Base-by-base conservation (phyloP, 345 rosid species). In the Excoecaria cochinchinensis region DNA sequence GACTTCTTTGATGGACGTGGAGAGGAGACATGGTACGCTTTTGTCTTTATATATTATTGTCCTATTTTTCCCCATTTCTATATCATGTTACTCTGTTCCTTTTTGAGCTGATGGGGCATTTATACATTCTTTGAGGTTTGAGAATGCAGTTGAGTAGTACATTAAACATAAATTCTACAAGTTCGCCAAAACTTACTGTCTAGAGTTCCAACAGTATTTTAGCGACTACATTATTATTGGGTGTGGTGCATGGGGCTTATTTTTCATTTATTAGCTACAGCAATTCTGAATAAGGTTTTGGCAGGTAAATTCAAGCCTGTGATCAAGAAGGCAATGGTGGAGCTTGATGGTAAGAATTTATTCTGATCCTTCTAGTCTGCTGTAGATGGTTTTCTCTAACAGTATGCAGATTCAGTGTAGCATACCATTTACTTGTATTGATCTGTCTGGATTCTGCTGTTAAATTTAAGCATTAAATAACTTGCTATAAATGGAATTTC, bases 271-370 rank as follows among this genome's bases (percentile, higher is more conserved):
- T 44, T 8, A 44, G 10, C 48, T 44, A 6, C 10, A 44, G 10
- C 48, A 44, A 19, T 55, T 55, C 57, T 17, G n/a, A 15, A 15
- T 0, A 52, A 52, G 21, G 8, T 4, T 55, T 14, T 25, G 42
- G 76, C 84, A 95, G 99, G 99, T 57, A 95, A 88, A 78, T 91
- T 84, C 84, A 95, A 95, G 88, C 98, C 97, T 61, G 98, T 95
- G 83, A 93, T 95, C 81, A 95, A 95, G 92, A 95, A 95, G 87
- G 98, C 99, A 70, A 95, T 95, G 97, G 98, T 95, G 79, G 99
- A 95, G 77, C 98, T 95, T 59, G 93, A 93, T 22, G 97, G 99
- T 95, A 77, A 73, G 74, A 69, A 60, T 73, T 76, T 47, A 39
- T 36, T 56, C 3, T 42, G 1, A 17, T 11, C 3, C 22, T 51